Conservation (phyloP, 768 basidiomycete species). For the Kwoniella mangroviensis region DNA sequence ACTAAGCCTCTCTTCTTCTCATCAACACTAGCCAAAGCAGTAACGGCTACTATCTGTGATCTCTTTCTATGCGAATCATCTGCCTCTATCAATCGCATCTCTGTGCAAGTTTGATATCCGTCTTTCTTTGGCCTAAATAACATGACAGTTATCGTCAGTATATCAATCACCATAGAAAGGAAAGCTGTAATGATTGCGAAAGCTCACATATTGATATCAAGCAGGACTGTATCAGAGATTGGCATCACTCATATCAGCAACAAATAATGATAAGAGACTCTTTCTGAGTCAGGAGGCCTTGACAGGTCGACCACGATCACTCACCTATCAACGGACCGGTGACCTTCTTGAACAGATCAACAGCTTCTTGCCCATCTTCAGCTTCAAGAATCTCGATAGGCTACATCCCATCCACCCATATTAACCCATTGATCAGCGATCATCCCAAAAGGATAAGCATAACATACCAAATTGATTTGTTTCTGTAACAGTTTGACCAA, state of each 20-base stretch:
- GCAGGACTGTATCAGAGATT: constrained; percentile 32
- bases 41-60: constrained; percentile 51
- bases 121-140: constrained; percentile 47
- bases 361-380: constrained; percentile 47
- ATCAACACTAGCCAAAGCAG: constrained; percentile 49
- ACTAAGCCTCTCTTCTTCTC: constrained; percentile 44
- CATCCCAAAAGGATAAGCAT: not conserved
- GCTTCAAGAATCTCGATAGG: constrained; percentile 44
- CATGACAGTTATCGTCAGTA: not conserved
- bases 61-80: not conserved
- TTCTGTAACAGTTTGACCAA: constrained; percentile 40
- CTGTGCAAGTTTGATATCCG: constrained; percentile 46
- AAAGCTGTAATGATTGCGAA: not conserved
- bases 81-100: constrained; percentile 49
- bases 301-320: no score
- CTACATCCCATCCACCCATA: constrained; percentile 17
- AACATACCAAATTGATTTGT: constrained; percentile 21
- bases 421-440: not conserved
- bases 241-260: no score
- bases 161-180: not conserved
- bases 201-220: constrained; percentile 54
- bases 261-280: no score
- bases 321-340: constrained; percentile 28
- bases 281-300: no score
- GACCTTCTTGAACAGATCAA: constrained; percentile 39